phyloP scores from a whole-genome alignment of 371 early-diverging fungal species.

The Amoeboaphelidium protococcarum region DNA sequence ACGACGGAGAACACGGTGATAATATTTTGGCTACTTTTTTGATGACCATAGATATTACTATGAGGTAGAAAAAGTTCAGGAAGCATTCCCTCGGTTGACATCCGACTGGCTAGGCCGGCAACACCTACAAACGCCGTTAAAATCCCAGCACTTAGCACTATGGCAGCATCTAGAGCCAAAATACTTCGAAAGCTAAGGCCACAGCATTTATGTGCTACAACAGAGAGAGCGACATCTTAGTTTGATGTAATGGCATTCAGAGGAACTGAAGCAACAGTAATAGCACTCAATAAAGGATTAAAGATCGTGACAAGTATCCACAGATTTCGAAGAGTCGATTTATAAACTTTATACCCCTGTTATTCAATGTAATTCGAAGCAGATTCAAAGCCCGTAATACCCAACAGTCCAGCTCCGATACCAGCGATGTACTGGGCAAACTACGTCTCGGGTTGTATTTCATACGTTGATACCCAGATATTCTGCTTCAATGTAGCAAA shows the following conservation, averaged over 20 bases:
- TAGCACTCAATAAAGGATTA: slow-evolving; percentile 19
- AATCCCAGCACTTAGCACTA: slow-evolving; percentile 28
- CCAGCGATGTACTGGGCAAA: too few species aligned
- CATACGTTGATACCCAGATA: too few species aligned
- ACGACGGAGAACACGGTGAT: too few species aligned
- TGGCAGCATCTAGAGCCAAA: slow-evolving; percentile 23
- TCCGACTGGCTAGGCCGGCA: too few species aligned
- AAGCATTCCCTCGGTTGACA: too few species aligned
- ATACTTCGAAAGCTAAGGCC: slow-evolving; percentile 15
- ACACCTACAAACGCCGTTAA: slow-evolving; percentile 26
- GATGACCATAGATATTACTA: too few species aligned
- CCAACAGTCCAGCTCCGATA: slow-evolving; percentile 24
- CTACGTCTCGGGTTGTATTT: too few species aligned
- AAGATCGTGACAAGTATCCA: slow-evolving; percentile 15
- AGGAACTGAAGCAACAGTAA: slow-evolving; percentile 15
- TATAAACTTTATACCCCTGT: slow-evolving; percentile 21
- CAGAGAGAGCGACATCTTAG: slow-evolving; percentile 15
- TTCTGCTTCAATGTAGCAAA: too few species aligned
- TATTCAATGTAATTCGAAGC: slow-evolving; percentile 25
- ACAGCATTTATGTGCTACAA: slow-evolving; percentile 16
- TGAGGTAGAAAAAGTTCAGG: too few species aligned
- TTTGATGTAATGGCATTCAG: slow-evolving; percentile 13
- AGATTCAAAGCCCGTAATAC: slow-evolving; percentile 24
- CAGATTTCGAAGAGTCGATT: slow-evolving; percentile 27
- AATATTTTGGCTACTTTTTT: too few species aligned